phyloP scores from a whole-genome alignment of 2,329 filamentous ascomycete genomes.

The Dendrostoma leiphaemia region DNA sequence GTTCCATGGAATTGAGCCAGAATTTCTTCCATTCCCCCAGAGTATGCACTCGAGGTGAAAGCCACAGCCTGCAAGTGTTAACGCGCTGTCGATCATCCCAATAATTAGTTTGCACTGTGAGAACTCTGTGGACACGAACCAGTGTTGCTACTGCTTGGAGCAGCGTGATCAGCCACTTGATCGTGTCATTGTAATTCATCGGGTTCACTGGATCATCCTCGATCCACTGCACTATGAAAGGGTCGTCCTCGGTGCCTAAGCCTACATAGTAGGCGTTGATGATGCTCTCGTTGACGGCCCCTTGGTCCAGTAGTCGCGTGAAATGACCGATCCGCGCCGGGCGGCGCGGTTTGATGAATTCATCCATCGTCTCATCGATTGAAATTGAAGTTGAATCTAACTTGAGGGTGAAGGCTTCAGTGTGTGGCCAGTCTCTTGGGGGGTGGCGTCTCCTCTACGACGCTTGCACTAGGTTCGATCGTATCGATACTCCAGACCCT shows the following conservation, averaged over 20 bases:
- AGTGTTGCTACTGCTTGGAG: slow-evolving; percentile 11
- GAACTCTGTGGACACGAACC: slow-evolving; percentile 1
- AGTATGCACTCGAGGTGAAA: slow-evolving; percentile 64
- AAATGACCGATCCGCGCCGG: slow-evolving; percentile 7
- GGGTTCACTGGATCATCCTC: slow-evolving; percentile 53
- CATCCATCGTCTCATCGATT: neutral
- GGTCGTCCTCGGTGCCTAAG: slow-evolving; percentile 51
- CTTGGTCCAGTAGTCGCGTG: neutral
- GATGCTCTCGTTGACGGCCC: slow-evolving; percentile 6
- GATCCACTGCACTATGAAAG: slow-evolving; percentile 52
- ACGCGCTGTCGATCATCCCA: too few relatives aligned
- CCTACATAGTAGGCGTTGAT: slow-evolving; percentile 32
- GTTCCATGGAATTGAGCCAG: slow-evolving; percentile 46
- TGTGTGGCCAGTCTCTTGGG: too few relatives aligned
- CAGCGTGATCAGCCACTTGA: slow-evolving; percentile 16
- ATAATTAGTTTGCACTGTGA: neutral
- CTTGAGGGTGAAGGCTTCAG: too few relatives aligned
- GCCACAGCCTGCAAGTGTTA: slow-evolving; percentile 42
- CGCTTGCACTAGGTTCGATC: too few relatives aligned
- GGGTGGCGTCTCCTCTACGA: too few relatives aligned
- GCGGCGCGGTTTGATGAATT: neutral
- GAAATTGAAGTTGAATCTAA: too few relatives aligned
- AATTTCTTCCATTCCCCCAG: slow-evolving; percentile 50
- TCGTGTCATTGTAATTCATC: slow-evolving; percentile 36
- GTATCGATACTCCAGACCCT: too few relatives aligned